Base-by-base conservation (phyloP, 495 filamentous ascomycete genomes). In the Stereocaulon alpinum region DNA sequence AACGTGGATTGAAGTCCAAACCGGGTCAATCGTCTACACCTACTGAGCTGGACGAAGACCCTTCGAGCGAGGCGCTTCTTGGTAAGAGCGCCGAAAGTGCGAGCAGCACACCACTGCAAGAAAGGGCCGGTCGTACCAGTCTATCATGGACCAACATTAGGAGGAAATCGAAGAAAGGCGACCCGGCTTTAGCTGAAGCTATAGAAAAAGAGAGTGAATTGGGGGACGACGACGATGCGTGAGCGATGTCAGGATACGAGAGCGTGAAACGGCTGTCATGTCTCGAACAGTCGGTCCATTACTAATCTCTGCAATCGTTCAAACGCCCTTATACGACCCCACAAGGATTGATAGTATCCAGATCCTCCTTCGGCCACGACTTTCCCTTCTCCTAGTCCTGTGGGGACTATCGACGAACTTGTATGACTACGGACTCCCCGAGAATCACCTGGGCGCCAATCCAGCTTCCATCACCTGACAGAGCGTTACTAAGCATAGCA, bases 1-100 rank as follows among this genome's bases (percentile, higher is more conserved):
- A 82, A 52, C 83, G 86, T 57, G 81, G 79, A 24, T 68, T 83
- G 6, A 80, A 85, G 54, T 83, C 77, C 43, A 87, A 86, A 69
- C 86, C 57, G 60, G 80, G 78, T 18, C 76, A 79, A 53, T 71
- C 78, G 18, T 70, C 58, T 15, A 69, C 73, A 32, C 75, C 76
- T 55, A 73, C 71, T 43, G 77, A 81, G 56, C 73, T 75, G 54
- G 78, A 79, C 37, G 78, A 76, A 61, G 76, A 79, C 51, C 66
- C 60, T 24, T 63, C 68, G 30, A 69, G 66, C 57, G 78, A 81
- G 57, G 68, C 69, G 12, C 75, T 75, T 55, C 71, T 78, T 29
- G 74, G 74, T 4, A 78, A 74, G 65, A 78, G 75, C 47, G 63
- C 76, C 9, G 78, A 80, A 32, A 79, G 73, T 62, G 72, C 71